Base-by-base conservation (phyloP, 2,329 filamentous ascomycete genomes). In the Verticillium isaacii region DNA sequence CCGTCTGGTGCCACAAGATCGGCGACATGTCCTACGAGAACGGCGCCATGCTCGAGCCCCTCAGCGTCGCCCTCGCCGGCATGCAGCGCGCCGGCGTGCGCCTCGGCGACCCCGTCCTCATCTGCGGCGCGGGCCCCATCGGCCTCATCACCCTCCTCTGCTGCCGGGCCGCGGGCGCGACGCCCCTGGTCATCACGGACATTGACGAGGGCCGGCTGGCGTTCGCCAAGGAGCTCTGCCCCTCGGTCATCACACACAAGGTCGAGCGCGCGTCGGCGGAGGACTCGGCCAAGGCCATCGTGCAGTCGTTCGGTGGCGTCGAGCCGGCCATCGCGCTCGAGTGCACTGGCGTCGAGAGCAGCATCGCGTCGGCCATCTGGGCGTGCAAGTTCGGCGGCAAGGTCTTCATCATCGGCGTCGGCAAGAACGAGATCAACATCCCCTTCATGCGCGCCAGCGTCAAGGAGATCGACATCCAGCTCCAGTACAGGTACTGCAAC, bases 401-500 rank as follows among this genome's bases (percentile, higher is more conserved):
- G 78, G 94, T 98, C 60, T 98, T 98, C 73, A 90, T 98, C 66
- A 96, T 97, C 67, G 94, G 94, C 50, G 93, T 98, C 2, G 95
- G 94, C 67, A 94, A 91, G 83, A 93, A 95, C 74, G 92, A 97
- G 81, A 95, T 98, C 81, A 92, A 86, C 77, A 90, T 98, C 66
- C 94, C 94, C 32, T 98, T 98, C 76, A 97, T 97, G 94, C 82
- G 92, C 59, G 85, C 94, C 62, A 94, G 90, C 70, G 94, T 93
- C 6, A 86, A 91, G 66, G 95, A 98, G 79, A 90, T 98, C 68
- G 94, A 98, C 77, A 82, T 98, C 64, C 92, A 96, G 79, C 95
- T 97, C 77, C 94, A 98, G 80, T 98, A 98, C 81, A 87, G 95
- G 64, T 98, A 98, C 81, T 86, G 85, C 79, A 97, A 98, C 80